Base-by-base conservation (phyloP, 2,329 filamentous ascomycete species). In the Periconia sp. region DNA sequence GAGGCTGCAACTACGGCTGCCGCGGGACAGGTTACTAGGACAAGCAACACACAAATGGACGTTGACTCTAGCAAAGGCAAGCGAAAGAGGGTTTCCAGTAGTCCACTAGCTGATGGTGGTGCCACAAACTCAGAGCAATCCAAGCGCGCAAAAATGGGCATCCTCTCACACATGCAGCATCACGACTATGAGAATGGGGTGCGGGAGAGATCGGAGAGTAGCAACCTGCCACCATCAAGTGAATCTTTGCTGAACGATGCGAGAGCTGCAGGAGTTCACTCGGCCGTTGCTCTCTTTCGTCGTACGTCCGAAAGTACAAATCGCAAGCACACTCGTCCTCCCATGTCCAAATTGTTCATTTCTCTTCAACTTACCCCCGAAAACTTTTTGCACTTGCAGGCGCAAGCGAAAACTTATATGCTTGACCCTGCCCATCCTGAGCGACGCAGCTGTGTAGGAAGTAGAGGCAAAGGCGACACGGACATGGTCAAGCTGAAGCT, bases 321-420 rank as follows among this genome's bases (percentile, higher is more conserved):
- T 47, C 82, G 82, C 65, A 84, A 84, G 60, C 79, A 82, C 60
- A 84, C 81, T 1, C 78, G 82, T 1, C 82, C 82, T 18, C 80
- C 82, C 5, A 83, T 84, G 74, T 82, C 81, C 41, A 83, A 82
- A 55, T 72, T 85, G 37, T 84, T 83, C 59, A 70, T 79, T 27
- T 83, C 81, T 1, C 75, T 85, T 15, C 79, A 82, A 57, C 71
- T 85, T 17, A 79, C 79, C 2, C 81, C 82, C 0, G 82, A 84
- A 64, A 80, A 80, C 55, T 85, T 84, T 56, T 63, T 85, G 15
- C 77, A 81, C 46, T 68, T 85, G 7, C 82, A 84, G 61, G 76
- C 80, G 17, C 80, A 79, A 14, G 82, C 82, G 0, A 85, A 85
- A 56, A 66, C 68, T 11, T 85, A 81, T 61, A 85, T 85, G 82